These are phyloP conservation scores for Canariomyces notabilis DNA, from an alignment of 2,329 filamentous ascomycete species.

Conservation along the genomic window DNA sequence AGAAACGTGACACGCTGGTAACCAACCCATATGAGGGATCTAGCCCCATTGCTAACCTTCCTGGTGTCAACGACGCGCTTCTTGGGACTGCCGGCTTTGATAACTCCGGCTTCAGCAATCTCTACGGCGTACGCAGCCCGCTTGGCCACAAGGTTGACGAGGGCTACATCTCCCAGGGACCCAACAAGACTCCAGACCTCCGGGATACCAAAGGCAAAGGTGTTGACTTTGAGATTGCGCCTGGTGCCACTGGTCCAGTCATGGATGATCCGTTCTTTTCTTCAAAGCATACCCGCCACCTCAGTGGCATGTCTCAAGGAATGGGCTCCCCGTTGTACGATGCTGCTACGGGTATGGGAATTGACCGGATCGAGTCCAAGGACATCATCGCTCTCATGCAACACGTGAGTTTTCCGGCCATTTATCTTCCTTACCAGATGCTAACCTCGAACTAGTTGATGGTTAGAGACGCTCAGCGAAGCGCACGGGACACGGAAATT, in stretches of 20 bases:
- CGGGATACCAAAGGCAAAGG: constrained; percentile 52
- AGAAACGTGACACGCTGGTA: constrained; percentile 60
- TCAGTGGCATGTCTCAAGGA: constrained; percentile 88
- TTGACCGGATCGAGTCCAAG: constrained; percentile 90
- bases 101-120: constrained; percentile 27
- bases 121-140: constrained; percentile 51
- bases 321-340: constrained; percentile 89
- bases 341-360: constrained; percentile 76
- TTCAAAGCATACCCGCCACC: constrained; percentile 57
- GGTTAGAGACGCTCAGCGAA: constrained; percentile 92
- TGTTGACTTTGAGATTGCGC: constrained; percentile 44
- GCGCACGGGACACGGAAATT: constrained; percentile 93
- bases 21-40: constrained; percentile 64
- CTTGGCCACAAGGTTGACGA: constrained; percentile 66
- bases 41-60: constrained; percentile 55
- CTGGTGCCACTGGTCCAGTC: constrained; percentile 41
- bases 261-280: constrained; percentile 63
- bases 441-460: constrained; percentile 58
- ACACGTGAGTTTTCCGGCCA: constrained; percentile 54
- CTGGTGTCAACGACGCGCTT: constrained; percentile 47
- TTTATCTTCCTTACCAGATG: background rate
- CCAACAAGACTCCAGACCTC: constrained; percentile 50
- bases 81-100: constrained; percentile 31
- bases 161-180: constrained; percentile 79
- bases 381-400: constrained; percentile 98